Evolutionary conservation across 306 rosid species (phyloP).

Genomic region (Begonia loranthoides): DNA sequence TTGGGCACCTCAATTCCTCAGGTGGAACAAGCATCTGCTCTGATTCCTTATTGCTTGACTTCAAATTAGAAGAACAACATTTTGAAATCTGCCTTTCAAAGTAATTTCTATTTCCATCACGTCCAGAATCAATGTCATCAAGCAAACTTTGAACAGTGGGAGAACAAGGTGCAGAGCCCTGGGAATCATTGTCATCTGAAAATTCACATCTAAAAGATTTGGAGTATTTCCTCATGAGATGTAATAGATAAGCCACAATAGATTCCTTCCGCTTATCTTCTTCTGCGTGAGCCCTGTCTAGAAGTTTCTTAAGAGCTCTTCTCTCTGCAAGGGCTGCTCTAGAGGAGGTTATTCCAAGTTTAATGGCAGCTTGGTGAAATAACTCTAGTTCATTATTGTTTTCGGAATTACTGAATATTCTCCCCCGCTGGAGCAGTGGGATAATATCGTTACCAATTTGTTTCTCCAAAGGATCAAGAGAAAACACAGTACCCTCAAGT

Average conservation of each 20-base stretch:
- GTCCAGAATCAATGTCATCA: constrained; percentile 29
- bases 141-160: constrained; percentile 66
- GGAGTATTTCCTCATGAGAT: constrained; percentile 94
- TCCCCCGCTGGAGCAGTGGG: constrained; percentile 80
- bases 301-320: constrained; percentile 83
- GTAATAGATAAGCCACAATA: constrained; percentile 79
- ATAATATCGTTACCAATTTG: constrained; percentile 78
- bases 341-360: constrained; percentile 87
- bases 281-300: constrained; percentile 83
- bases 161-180: constrained; percentile 94
- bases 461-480: constrained; percentile 78
- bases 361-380: constrained; percentile 88
- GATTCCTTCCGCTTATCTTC: constrained; percentile 98
- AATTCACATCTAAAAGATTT: constrained; percentile 86
- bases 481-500: constrained; percentile 41
- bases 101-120: constrained; percentile 37
- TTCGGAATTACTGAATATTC: constrained; percentile 46
- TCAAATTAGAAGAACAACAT: constrained; percentile 56
- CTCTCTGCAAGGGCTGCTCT: constrained; percentile 93
- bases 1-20: constrained; percentile 95
- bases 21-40: constrained; percentile 70
- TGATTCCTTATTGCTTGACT: constrained; percentile 36
- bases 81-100: constrained; percentile 80
- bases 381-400: constrained; percentile 80
- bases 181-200: constrained; percentile 87